Evolutionary conservation across 2,329 filamentous ascomycete species (phyloP).

Genomic region (Pyrenophora teres): DNA sequence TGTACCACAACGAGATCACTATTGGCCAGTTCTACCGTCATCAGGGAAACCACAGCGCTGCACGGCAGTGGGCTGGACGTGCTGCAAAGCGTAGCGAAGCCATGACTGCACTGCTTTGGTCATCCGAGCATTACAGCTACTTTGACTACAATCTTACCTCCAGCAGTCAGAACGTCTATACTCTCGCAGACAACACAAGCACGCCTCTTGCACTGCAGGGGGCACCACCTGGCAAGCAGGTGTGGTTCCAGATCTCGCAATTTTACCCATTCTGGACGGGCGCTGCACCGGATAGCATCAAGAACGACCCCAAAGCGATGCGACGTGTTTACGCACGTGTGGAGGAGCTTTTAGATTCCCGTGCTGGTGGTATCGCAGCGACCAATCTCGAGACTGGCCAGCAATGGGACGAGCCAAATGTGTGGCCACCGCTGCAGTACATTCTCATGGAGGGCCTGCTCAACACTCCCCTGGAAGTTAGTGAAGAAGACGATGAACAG

Average conservation of each 20-base stretch:
- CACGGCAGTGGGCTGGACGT: slow-evolving; percentile 55
- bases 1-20: slow-evolving; percentile 67
- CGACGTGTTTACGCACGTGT: slow-evolving; percentile 61
- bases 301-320: slow-evolving; percentile 63
- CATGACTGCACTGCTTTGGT: slow-evolving; percentile 69
- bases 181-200: slow-evolving; percentile 52
- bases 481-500: slow-evolving; percentile 53
- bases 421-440: slow-evolving; percentile 71
- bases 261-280: slow-evolving; percentile 73
- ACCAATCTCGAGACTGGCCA: slow-evolving; percentile 66
- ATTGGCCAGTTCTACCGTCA: slow-evolving; percentile 61
- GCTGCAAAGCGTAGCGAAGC: slow-evolving; percentile 63
- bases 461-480: slow-evolving; percentile 63
- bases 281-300: slow-evolving; percentile 62
- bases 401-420: slow-evolving; percentile 73
- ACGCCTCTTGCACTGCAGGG: slow-evolving; percentile 43
- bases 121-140: slow-evolving; percentile 64
- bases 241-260: slow-evolving; percentile 63
- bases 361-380: slow-evolving; percentile 63
- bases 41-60: slow-evolving; percentile 57
- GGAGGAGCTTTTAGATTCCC: slow-evolving; percentile 56
- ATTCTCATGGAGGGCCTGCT: slow-evolving; percentile 66
- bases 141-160: slow-evolving; percentile 73
- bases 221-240: slow-evolving; percentile 61
- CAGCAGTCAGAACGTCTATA: slow-evolving; percentile 59